These are phyloP conservation scores for Microdochium paspali DNA, from an alignment of 2,329 filamentous ascomycete genomes.

Conservation along the genomic window DNA sequence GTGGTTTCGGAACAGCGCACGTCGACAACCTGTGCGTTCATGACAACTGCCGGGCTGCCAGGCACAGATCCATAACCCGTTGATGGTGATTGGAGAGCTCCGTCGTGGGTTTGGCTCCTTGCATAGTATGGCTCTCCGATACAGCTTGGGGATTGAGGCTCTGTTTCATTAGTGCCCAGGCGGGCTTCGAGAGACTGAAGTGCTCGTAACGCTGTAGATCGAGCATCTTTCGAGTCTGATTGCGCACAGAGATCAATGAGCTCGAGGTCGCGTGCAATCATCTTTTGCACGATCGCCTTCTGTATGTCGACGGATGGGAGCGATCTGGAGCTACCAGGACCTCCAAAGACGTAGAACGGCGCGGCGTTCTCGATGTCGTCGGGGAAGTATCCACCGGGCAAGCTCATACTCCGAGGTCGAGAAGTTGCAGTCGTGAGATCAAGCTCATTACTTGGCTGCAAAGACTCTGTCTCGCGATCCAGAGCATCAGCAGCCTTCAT, in stretches of 20 bases:
- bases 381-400: slow-evolving; percentile 35
- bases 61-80: slow-evolving; percentile 2
- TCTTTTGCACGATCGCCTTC: background rate
- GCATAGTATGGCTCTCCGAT: background rate
- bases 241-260: background rate
- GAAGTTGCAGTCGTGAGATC: slow-evolving; percentile 27
- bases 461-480: slow-evolving; percentile 41
- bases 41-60: slow-evolving; percentile 15
- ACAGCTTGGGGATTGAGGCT: background rate
- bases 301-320: background rate
- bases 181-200: background rate
- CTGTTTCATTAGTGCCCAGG: background rate
- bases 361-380: slow-evolving; percentile 33
- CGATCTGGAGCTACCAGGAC: slow-evolving; percentile 7
- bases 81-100: too few relatives aligned
- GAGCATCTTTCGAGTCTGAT: background rate
- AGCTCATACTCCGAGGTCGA: slow-evolving; percentile 37
- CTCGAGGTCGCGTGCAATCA: background rate
- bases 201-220: background rate
- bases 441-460: slow-evolving; percentile 40
- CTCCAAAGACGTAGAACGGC: slow-evolving; percentile 39
- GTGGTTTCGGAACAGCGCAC: slow-evolving; percentile 8
- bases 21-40: slow-evolving; percentile 15
- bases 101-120: background rate
- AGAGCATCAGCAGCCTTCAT: slow-evolving; percentile 52